A percentile compares a stretch with the other conserved stretches of the same genome.
Conservation (phyloP, 2,329 filamentous ascomycete species). For the Pseudogymnoascus sp. region DNA sequence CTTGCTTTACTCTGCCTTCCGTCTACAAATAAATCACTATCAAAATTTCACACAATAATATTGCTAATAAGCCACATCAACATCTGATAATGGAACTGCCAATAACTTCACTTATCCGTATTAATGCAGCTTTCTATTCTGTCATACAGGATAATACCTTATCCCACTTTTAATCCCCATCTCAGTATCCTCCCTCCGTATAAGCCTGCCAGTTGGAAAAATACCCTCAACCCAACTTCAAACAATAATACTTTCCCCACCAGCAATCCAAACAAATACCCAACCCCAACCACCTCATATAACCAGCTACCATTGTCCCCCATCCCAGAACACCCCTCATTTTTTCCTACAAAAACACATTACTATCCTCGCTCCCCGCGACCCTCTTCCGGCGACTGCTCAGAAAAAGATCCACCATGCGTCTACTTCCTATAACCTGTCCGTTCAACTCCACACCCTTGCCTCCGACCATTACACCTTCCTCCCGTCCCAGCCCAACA, state of each 20-base stretch:
- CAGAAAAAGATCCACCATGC: constrained; percentile 48
- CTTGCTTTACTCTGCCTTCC: neutral
- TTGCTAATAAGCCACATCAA: neutral
- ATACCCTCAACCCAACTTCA: neutral
- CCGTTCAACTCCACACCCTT: constrained; percentile 21
- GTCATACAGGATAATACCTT: neutral
- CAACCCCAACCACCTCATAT: neutral
- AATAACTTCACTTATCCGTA: neutral
- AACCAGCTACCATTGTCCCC: neutral
- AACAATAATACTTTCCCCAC: neutral
- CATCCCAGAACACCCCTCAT: too few species aligned
- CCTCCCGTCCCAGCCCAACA: constrained; percentile 19
- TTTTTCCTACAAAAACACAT: constrained; percentile 13
- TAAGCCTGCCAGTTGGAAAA: neutral
- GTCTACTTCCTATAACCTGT: constrained; percentile 38
- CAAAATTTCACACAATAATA: neutral
- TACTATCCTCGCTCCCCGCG: constrained; percentile 32
- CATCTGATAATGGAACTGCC: neutral
- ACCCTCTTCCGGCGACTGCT: constrained; percentile 40
- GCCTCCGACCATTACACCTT: constrained; percentile 15
- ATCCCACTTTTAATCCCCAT: neutral
- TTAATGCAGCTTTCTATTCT: neutral
- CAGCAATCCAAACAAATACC: neutral
- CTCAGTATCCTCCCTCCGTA: neutral
- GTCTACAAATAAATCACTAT: neutral